Evolutionary conservation across 2,329 filamentous ascomycete genomes (phyloP).

Genomic region (Lecanicillium sp.): DNA sequence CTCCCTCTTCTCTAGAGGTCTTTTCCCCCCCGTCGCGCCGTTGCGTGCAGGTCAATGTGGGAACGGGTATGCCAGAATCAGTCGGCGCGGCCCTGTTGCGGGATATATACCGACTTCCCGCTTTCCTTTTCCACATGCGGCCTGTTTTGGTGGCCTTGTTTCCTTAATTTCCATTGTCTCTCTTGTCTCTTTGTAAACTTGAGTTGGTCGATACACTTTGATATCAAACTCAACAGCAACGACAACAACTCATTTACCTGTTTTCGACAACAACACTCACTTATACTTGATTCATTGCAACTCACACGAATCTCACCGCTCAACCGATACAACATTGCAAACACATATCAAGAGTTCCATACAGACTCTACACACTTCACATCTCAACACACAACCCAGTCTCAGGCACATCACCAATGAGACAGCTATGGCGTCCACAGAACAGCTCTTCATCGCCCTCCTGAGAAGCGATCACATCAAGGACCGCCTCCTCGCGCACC

Average conservation of each 20-base stretch:
- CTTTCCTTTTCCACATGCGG: constrained; percentile 1
- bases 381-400: constrained; percentile 1
- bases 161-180: background rate
- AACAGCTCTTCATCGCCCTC: constrained; percentile 48
- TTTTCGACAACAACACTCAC: too few species aligned
- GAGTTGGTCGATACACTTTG: too few species aligned
- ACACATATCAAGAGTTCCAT: too few species aligned
- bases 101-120: constrained; percentile 13
- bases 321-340: too few species aligned
- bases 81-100: background rate
- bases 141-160: constrained; percentile 12
- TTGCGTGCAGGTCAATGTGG: background rate
- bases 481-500: constrained; percentile 42
- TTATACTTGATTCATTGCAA: too few species aligned
- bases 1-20: too few species aligned
- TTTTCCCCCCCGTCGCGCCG: background rate
- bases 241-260: too few species aligned
- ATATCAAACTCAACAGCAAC: too few species aligned
- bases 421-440: constrained; percentile 45
- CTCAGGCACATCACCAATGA: constrained; percentile 39
- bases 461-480: constrained; percentile 47
- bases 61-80: background rate
- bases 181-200: background rate
- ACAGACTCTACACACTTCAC: constrained; percentile 12
- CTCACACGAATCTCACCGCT: too few species aligned